Percentiles rank a stretch among this genome's conserved stretches.
phyloP scores from a whole-genome alignment of 1,284 basidiomycete genomes.

The Microbotryomycetes sp. region DNA sequence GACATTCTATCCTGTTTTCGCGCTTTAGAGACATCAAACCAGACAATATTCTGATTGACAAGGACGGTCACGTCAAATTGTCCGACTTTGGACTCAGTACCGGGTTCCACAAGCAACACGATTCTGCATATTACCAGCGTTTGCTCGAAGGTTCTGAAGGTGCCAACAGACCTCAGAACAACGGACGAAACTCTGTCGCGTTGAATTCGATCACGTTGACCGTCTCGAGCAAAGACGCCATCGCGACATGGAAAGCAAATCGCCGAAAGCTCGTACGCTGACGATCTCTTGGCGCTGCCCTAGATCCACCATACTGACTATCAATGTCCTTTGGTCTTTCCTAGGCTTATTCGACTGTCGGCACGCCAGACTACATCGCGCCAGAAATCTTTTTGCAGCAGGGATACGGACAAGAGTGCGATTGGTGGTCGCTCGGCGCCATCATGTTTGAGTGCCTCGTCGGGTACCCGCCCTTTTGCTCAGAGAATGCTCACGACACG shows the following conservation, averaged over 20 bases:
- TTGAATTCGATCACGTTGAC: slow-evolving; percentile 92
- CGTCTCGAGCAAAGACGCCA: slow-evolving; percentile 85
- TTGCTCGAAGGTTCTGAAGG: slow-evolving; percentile 58
- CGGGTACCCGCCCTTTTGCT: slow-evolving; percentile 43
- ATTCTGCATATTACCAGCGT: slow-evolving; percentile 89
- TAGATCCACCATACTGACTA: background rate
- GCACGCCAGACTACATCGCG: slow-evolving; percentile 98
- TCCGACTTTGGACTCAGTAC: slow-evolving; percentile 93
- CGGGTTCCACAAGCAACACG: slow-evolving; percentile 90
- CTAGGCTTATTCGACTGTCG: slow-evolving; percentile 94
- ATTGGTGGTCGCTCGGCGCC: slow-evolving; percentile 51
- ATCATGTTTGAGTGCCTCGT: slow-evolving; percentile 99
- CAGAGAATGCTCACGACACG: slow-evolving; percentile 89
- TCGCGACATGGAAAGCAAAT: slow-evolving; percentile 99
- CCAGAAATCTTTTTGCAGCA: slow-evolving; percentile 97
- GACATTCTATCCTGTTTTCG: slow-evolving; percentile 5
- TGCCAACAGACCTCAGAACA: slow-evolving; percentile 6
- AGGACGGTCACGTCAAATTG: slow-evolving; percentile 86
- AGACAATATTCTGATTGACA: slow-evolving; percentile 95
- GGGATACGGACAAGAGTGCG: slow-evolving; percentile 84
- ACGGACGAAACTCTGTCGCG: slow-evolving; percentile 78
- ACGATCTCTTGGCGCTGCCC: background rate
- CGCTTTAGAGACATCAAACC: slow-evolving; percentile 80
- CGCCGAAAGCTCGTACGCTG: slow-evolving; percentile 73
- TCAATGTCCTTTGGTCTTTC: background rate